Base-by-base conservation (phyloP, 2,329 filamentous ascomycete genomes). In the Venturiaceae sp. region DNA sequence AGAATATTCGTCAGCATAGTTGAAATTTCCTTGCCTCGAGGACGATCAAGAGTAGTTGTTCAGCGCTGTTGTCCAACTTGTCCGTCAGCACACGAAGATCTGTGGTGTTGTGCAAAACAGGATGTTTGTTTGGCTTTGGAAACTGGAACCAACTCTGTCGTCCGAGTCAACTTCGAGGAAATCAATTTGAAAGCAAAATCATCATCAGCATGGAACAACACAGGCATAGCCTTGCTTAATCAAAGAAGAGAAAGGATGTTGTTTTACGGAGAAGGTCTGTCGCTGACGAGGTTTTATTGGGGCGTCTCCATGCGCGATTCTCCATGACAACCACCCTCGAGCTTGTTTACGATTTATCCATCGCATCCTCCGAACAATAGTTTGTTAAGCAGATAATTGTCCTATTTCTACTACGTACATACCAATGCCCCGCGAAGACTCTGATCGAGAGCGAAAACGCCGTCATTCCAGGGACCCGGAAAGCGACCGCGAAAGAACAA, bases 391-490 rank as follows among this genome's bases (percentile, higher is more conserved):
- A 23, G 9, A 30, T 7, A 50, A n/a, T n/a, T n/a, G n/a, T 30
- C n/a, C 13, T 50, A n/a, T 50, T n/a, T 7, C 19, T 13, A 28
- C 13, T 26, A 32, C 26, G 44, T n/a, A 8, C 19, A 53, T 26
- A 53, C 36, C n/a, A 57, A 57, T 57, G 55, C 55, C 55, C 21
- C 39, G 19, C 55, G 41, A 52, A 13, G 55, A 57, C 28, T 28
- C 47, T 11, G 26, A 58, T 28, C 46, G 34, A 33, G 46, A 58
- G 47, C 46, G 57, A 11, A 58, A 46, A 58, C 57, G 57, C 33
- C 57, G 57, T 30, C 5, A 23, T 34, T 58, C 57, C 7, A 32
- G 33, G 13, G 57, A 58, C 26, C 57, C 57, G n/a, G 57, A 58
- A 54, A 54, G 57, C 28, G 57, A 58, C 21, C 30, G 57, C 19